phyloP scores from a whole-genome alignment of 2,329 filamentous ascomycete genomes.

The Sporothrix luriei region DNA sequence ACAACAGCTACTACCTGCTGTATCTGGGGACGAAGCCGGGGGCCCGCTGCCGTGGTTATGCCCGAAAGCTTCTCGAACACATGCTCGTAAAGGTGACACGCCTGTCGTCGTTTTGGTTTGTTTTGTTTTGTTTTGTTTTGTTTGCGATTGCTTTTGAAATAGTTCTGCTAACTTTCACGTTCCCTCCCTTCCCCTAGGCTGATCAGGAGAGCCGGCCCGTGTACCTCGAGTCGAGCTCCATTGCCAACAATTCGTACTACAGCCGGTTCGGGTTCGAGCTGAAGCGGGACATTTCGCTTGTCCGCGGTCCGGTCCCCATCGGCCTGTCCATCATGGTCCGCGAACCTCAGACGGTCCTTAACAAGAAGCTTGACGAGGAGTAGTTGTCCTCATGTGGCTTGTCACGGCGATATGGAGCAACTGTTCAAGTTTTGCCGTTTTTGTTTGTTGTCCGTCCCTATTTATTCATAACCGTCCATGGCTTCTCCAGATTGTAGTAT shows the following conservation, averaged over 20 bases:
- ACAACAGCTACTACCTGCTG: slow-evolving; percentile 72
- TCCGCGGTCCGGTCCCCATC: slow-evolving; percentile 61
- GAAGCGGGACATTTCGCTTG: slow-evolving; percentile 64
- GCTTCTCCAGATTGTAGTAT: slow-evolving; percentile 9
- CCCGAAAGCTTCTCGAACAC: slow-evolving; percentile 68
- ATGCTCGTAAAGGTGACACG: slow-evolving; percentile 62
- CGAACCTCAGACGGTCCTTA: slow-evolving; percentile 57
- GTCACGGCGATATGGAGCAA: not conserved
- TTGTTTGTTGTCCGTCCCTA: not conserved
- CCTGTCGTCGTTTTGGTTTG: slow-evolving; percentile 31
- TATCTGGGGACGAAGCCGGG: slow-evolving; percentile 76
- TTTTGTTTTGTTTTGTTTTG: slow-evolving; percentile 33
- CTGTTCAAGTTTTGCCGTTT: not conserved
- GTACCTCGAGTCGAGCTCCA: slow-evolving; percentile 78
- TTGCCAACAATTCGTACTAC: slow-evolving; percentile 71
- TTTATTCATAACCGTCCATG: too few species aligned
- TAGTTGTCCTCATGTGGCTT: not conserved
- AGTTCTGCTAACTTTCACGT: not conserved
- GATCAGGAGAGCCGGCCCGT: slow-evolving; percentile 68
- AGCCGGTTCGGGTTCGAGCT: slow-evolving; percentile 72
- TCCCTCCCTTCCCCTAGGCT: slow-evolving; percentile 51
- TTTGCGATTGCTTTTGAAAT: not conserved
- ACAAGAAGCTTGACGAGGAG: slow-evolving; percentile 28
- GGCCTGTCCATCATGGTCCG: slow-evolving; percentile 79
- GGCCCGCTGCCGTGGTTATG: slow-evolving; percentile 72